Evolutionary conservation across 1,284 basidiomycete species (phyloP), one percentile per base, ranked within the genome.

Genomic region (Cryptococcus sp.): DNA sequence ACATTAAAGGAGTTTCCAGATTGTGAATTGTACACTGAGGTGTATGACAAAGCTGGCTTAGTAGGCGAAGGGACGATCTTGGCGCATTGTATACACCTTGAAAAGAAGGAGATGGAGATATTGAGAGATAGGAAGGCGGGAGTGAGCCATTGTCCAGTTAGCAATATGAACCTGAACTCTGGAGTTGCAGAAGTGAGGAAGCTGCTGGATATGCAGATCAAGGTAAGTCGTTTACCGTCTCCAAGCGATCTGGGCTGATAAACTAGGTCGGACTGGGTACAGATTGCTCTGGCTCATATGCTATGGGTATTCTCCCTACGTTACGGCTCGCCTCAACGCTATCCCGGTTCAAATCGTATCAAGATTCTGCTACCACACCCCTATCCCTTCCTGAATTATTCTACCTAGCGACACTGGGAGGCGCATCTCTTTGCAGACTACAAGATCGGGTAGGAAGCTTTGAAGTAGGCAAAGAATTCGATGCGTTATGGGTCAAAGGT

Each of bases 341-440:
- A 22, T 85, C 89, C 23, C 94, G 94, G 72, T 80, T 88, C 44
- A 73, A 79, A 58, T 69, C 66, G 36, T 55, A 56, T 53, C 23
- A 46, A 47, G 53, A 50, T 9, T 25, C 45, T 19, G 34, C 45
- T 18, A 45, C 56, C 54, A 43, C 46, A 37, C 86, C 85, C 48
- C 79, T 97, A 13, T 78, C 84, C 5, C 79, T 92, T 37, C 77
- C 88, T 7, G 85, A 89, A 1, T 79, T 97, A 44, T 80, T 96
- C 58, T 87, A 91, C 76, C 83, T 98, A 44, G 92, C 94, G 9
- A 98, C 93, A 2, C 77, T 88, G 24, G 93, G 94, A 39, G 94
- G 94, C 1, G 94, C 94, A 0, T 79, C 84, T 31, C 84, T 98
- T 0, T 93, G 90, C 66, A 79, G 80, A 47, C 74, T 97, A 25